Evolutionary conservation across 352 stramenopile genomes (phyloP), one percentile per base, ranked within the genome.

Genomic region (Peronospora belbahrii): DNA sequence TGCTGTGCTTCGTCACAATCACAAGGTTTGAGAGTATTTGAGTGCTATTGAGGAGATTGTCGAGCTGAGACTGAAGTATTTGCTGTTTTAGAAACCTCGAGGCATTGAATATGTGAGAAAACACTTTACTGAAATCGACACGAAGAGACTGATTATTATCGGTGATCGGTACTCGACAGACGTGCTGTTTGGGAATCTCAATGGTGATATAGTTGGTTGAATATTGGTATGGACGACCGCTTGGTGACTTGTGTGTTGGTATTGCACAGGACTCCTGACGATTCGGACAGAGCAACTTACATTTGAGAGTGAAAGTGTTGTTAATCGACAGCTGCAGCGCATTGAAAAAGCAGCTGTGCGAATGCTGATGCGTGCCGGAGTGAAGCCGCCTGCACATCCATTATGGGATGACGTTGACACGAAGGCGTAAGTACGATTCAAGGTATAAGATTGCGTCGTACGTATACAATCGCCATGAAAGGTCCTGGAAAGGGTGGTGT

Each of bases 81-180:
- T 52, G 31, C 19, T 1, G 23, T 46, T 27, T 19, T 23, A 91
- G 79, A 98, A 98, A 79, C 94, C 94, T 15, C 78, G 77, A 32
- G 90, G 90, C 28, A 78, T 97, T 31, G 63, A 84, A 5, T 78
- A 95, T 53, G 74, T 97, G 13, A 73, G 88, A 43, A 48, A 62
- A 15, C 84, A 96, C 49, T 97, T 97, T 63, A 59, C 37, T n/a
- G 48, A 56, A 33, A 66, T 83, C 4, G 64, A 83, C n/a, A 72
- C 73, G 3, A 25, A 88, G 19, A 66, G 75, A 47, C 71, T 99
- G 20, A 90, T 97, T 42, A 95, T 99, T 70, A 85, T 99, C 38
- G 96, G 96, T 13, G 96, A 99, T 70, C 76, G 96, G 32, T 88
- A 98, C 50, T 88, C 97, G 36, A 99, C 95, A 0, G 96, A 98